phyloP scores from a whole-genome alignment of 1,284 basidiomycete genomes.

The Ceratobasidium sp. region DNA sequence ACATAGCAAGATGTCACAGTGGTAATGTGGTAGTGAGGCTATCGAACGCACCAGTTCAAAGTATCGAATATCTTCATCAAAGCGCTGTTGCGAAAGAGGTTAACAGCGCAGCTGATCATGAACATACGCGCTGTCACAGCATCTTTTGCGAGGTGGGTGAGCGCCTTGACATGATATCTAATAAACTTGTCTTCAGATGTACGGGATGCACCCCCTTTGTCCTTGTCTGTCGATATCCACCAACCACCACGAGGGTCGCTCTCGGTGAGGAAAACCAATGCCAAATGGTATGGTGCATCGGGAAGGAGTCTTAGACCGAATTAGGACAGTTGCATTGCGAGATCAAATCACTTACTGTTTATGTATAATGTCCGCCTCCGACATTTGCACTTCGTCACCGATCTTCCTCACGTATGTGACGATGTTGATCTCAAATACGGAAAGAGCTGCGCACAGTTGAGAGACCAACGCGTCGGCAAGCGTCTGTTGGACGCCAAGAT shows the following conservation, averaged over 20 bases:
- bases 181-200: not conserved
- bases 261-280: constrained; percentile 17
- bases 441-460: not conserved
- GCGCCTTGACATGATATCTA: not conserved
- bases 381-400: not conserved
- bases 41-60: not conserved
- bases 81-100: not conserved
- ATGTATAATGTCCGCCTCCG: not conserved
- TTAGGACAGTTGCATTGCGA: not conserved
- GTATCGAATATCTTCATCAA: not conserved
- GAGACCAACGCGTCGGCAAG: not conserved
- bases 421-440: constrained; percentile 15
- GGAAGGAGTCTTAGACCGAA: not conserved
- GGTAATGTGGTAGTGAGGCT: not conserved
- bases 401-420: not conserved
- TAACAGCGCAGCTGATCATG: not conserved
- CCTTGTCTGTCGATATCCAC: not conserved
- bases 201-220: not conserved
- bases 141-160: not conserved
- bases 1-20: not conserved
- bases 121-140: constrained; percentile 11
- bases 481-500: not conserved
- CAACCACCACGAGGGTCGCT: constrained; percentile 22
- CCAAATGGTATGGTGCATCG: constrained; percentile 18
- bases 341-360: not conserved